Conservation (phyloP, 495 filamentous ascomycete genomes). For the Cairneyella variabilis region DNA sequence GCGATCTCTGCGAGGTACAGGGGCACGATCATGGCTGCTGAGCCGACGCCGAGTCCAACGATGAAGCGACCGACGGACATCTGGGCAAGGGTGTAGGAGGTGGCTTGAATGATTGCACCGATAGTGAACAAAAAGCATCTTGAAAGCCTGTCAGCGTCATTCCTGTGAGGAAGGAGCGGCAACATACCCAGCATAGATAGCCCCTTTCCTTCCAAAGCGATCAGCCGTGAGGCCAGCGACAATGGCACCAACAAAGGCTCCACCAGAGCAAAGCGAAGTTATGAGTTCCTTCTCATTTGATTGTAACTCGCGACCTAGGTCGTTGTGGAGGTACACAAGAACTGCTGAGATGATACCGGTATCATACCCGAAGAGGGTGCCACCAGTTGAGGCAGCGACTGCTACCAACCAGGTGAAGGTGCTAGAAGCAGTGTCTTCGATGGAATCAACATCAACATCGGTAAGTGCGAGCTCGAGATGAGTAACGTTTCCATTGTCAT, state of each 20-base stretch:
- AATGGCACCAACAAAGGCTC: conserved; percentile 48
- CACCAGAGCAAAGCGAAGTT: conserved; percentile 41
- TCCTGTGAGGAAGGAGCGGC: too few species aligned
- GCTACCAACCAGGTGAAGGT: conserved; percentile 36
- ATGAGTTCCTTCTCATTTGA: conserved; percentile 41
- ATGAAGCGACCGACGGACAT: conserved; percentile 28
- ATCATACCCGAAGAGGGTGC: conserved; percentile 41
- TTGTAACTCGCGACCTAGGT: conserved; percentile 14
- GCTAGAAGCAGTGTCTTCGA: conserved; percentile 27
- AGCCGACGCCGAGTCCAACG: conserved; percentile 39
- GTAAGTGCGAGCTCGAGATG: too few species aligned
- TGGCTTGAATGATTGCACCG: conserved; percentile 41
- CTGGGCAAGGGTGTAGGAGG: conserved; percentile 39
- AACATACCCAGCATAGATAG: conserved; percentile 41
- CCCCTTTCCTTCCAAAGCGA: conserved; percentile 40
- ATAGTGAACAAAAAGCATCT: conserved; percentile 46
- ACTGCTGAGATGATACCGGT: conserved; percentile 46
- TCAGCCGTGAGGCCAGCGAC: conserved; percentile 45
- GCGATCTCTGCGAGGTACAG: conserved; percentile 41
- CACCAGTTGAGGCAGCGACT: conserved; percentile 32
- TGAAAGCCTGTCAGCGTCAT: too few species aligned
- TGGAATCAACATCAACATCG: conserved; percentile 23
- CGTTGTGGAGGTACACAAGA: conserved; percentile 34
- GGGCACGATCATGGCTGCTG: conserved; percentile 45
- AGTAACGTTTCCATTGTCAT: not conserved